Conservation (phyloP, 1,139 yeast genomes). For the Arxiozyma slooffiae region DNA sequence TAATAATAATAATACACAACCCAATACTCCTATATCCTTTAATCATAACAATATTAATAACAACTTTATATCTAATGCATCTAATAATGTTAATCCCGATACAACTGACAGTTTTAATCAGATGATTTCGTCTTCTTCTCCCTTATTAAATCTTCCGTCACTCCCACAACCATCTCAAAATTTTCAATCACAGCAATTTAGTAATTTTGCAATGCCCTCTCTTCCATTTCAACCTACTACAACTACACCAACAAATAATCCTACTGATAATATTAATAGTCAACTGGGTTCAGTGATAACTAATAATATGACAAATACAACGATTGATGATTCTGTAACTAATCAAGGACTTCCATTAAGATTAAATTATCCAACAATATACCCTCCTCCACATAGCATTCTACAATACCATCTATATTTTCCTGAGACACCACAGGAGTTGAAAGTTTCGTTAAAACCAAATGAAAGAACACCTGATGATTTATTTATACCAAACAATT, state of each 20-base stretch:
- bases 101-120: constrained; percentile 6
- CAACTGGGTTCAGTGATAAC: neutral
- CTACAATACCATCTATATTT: constrained; percentile 84
- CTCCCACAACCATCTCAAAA: neutral
- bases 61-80: neutral
- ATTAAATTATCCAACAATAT: constrained; percentile 24
- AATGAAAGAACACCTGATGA: constrained; percentile 62
- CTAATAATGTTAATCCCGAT: neutral
- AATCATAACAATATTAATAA: constrained; percentile 2
- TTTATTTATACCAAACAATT: constrained; percentile 61
- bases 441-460: constrained; percentile 48
- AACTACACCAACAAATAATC: neutral
- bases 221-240: neutral
- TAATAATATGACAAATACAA: neutral
- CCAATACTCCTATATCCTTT: neutral
- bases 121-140: neutral
- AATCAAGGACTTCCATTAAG: neutral
- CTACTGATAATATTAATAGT: neutral
- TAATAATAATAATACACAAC: neutral
- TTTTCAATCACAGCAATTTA: neutral
- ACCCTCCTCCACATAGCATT: constrained; percentile 35
- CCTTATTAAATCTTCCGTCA: neutral
- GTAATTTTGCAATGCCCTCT: neutral
- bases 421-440: constrained; percentile 75
- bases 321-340: neutral